A percentile compares a stretch with the other conserved stretches of the same genome.
These are phyloP conservation scores for Russula emetica DNA, from an alignment of 768 basidiomycete species.

Conservation along the genomic window DNA sequence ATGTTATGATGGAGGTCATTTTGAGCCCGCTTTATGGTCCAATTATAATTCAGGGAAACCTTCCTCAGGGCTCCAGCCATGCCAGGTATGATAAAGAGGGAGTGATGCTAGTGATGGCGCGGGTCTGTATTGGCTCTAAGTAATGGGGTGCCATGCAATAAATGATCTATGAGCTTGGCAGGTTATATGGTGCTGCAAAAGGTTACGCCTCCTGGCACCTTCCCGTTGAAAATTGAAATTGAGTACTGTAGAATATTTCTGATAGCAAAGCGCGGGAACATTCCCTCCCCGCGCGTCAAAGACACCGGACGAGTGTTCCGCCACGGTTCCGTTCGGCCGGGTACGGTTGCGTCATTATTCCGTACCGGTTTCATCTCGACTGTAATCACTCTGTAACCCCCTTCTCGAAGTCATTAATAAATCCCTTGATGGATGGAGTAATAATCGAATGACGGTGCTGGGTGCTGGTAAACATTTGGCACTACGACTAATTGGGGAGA, in stretches of 20 bases:
- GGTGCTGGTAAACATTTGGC: background rate
- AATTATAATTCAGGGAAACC: conserved; percentile 14
- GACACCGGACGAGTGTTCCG: no score
- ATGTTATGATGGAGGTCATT: conserved; percentile 19
- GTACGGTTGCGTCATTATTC: background rate
- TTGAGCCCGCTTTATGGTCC: conserved; percentile 22
- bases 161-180: background rate
- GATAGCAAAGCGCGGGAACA: background rate
- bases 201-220: background rate
- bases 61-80: conserved; percentile 21
- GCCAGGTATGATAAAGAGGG: background rate
- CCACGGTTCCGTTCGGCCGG: background rate
- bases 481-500: no score
- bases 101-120: no score
- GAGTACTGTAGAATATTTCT: background rate
- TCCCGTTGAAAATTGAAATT: background rate
- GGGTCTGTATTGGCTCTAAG: background rate
- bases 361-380: background rate
- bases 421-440: background rate
- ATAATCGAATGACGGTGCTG: background rate
- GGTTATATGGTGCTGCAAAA: background rate
- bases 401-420: background rate
- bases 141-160: background rate
- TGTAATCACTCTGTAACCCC: background rate
- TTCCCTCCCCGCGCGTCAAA: background rate